phyloP scores from a whole-genome alignment of 371 early-diverging fungal species.

The Actinomortierella ambigua region DNA sequence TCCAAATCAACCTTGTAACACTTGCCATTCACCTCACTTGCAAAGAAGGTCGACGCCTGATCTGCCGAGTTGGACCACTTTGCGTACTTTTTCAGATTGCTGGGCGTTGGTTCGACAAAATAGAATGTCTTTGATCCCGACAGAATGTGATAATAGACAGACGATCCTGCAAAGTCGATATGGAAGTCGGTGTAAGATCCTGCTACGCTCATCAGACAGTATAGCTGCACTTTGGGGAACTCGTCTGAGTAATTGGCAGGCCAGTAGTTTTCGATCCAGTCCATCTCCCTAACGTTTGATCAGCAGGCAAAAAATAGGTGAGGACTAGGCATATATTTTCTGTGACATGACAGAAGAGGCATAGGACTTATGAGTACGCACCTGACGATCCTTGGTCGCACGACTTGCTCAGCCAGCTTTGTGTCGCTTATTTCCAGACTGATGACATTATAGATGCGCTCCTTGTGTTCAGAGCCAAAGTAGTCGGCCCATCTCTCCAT shows the following conservation, averaged over 20 bases:
- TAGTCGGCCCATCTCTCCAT: slow-evolving; percentile 85
- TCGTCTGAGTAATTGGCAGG: slow-evolving; percentile 64
- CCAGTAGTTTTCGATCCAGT: slow-evolving; percentile 89
- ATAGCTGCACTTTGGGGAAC: slow-evolving; percentile 86
- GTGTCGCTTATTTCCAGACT: slow-evolving; percentile 86
- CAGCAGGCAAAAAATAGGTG: not conserved
- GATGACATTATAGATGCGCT: slow-evolving; percentile 84
- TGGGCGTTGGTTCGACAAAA: slow-evolving; percentile 83
- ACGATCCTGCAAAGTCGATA: slow-evolving; percentile 92
- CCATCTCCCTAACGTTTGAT: slow-evolving; percentile 67
- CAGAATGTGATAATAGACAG: slow-evolving; percentile 86
- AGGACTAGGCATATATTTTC: not conserved
- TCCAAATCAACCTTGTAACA: slow-evolving; percentile 69
- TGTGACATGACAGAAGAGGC: not conserved
- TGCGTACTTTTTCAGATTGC: slow-evolving; percentile 85
- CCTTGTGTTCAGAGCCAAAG: slow-evolving; percentile 63
- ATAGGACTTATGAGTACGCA: slow-evolving; percentile 1
- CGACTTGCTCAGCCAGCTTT: slow-evolving; percentile 64
- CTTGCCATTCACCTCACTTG: slow-evolving; percentile 71
- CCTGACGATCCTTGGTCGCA: slow-evolving; percentile 80
- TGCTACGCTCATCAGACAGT: slow-evolving; percentile 90
- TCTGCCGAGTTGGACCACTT: slow-evolving; percentile 87
- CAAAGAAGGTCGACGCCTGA: slow-evolving; percentile 78
- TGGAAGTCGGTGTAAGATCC: slow-evolving; percentile 92
- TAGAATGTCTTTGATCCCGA: slow-evolving; percentile 87